A percentile compares a stretch with the other conserved stretches of the same genome.
Conservation (phyloP, 768 basidiomycete species). For the Lentinus brumalis region DNA sequence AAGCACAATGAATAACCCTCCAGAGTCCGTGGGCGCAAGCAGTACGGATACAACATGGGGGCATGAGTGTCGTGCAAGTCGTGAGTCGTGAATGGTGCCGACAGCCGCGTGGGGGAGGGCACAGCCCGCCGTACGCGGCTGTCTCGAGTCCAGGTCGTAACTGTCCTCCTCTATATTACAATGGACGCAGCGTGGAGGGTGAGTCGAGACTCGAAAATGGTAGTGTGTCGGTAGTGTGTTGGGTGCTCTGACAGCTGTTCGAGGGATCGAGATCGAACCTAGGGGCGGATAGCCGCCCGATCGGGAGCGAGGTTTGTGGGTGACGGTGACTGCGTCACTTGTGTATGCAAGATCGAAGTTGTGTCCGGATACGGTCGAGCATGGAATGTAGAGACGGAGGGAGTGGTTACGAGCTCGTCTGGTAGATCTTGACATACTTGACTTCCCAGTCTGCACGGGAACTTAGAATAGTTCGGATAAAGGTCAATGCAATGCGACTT, state of each 20-base stretch:
- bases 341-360: constrained; percentile 5
- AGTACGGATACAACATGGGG: no score
- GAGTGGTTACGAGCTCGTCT: constrained; percentile 33
- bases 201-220: not conserved
- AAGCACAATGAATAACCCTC: no score
- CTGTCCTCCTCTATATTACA: no score
- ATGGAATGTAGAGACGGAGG: not conserved
- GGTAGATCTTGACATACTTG: constrained; percentile 72
- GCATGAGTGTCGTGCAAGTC: no score
- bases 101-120: no score
- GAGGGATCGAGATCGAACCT: constrained; percentile 4
- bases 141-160: no score
- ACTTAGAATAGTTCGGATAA: not conserved
- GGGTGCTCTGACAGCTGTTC: not conserved
- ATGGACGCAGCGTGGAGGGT: not conserved
- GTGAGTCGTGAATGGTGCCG: no score
- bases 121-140: no score
- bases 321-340: not conserved
- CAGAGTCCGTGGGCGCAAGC: no score
- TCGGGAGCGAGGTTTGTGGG: not conserved
- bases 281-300: not conserved
- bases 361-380: not conserved
- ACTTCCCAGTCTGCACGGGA: constrained; percentile 75
- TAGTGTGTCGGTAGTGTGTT: not conserved
- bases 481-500: constrained; percentile 36